Base-by-base conservation (phyloP, 2,329 filamentous ascomycete species). In the Venturia carpophila region DNA sequence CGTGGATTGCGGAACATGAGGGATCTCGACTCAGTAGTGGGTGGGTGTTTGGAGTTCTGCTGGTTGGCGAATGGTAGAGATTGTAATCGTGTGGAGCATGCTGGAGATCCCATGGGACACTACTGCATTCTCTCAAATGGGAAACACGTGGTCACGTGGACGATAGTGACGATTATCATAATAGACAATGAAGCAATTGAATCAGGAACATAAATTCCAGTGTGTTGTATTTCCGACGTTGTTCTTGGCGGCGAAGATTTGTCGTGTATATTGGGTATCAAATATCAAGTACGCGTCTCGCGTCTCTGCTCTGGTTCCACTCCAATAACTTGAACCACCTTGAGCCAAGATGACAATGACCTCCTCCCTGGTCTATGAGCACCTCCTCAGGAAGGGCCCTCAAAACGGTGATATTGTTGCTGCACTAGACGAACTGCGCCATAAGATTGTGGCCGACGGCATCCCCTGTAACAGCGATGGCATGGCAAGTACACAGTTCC, bases 381-480 rank as follows among this genome's bases (percentile, higher is more conserved):
- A 85, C 68, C 82, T 96, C 58, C 81, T 97, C 60, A 86, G 90
- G 69, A 91, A 93, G 68, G 92, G 92, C 0, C 91, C 92, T 1
- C 84, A 86, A 1, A 83, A 87, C 69, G 89, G 87, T 24, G 87
- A 94, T 73, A 79, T 88, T 30, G 73, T 81, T 30, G 83, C 84
- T 21, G 87, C 87, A 10, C 78, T 93, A 62, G 86, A 90, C 71
- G 88, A 87, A 70, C 79, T 88, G 70, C 83, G 90, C 62, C 84
- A 87, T 76, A 88, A 89, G 71, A 87, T 93, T 62, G 78, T 92
- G 63, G 85, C 88, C 68, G 85, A 90, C 71, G 89, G 89, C 67
- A 85, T 92, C 73, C 89, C 89, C 72, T 87, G 86, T 70, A 90
- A 91, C 71, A 84, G 82, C 69, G 90, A 93, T 75, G 90, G 90